phyloP scores from a whole-genome alignment of 2,329 filamentous ascomycete genomes.

The Periconia sp. region DNA sequence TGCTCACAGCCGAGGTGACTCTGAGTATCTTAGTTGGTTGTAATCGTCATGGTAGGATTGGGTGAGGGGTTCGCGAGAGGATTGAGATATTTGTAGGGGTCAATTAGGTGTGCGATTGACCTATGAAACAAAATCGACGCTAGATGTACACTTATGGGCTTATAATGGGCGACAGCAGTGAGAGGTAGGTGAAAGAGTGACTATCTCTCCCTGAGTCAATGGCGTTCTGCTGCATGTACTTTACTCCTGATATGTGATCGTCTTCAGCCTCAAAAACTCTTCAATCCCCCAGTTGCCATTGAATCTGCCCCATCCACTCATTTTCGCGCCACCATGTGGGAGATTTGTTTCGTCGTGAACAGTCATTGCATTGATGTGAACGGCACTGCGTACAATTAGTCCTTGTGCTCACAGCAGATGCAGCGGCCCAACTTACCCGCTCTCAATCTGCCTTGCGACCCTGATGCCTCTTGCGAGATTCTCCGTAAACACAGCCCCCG shows the following conservation, averaged over 20 bases:
- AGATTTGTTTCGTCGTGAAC: conserved; percentile 57
- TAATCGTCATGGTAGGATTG: too few relatives aligned
- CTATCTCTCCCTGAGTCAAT: too few relatives aligned
- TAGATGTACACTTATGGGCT: too few relatives aligned
- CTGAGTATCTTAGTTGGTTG: too few relatives aligned
- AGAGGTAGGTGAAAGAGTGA: too few relatives aligned
- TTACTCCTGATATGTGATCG: conserved; percentile 49
- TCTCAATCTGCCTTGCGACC: conserved; percentile 58
- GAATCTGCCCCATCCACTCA: conserved; percentile 57
- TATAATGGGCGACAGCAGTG: too few relatives aligned
- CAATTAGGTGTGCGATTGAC: too few relatives aligned
- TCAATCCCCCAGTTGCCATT: conserved; percentile 54
- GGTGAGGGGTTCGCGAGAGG: too few relatives aligned
- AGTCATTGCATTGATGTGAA: conserved; percentile 60
- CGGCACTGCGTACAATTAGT: conserved; percentile 39
- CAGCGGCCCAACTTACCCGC: conserved; percentile 53
- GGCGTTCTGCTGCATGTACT: too few relatives aligned
- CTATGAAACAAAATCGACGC: too few relatives aligned
- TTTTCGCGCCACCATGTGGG: conserved; percentile 58
- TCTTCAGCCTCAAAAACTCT: conserved; percentile 54
- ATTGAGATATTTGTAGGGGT: too few relatives aligned
- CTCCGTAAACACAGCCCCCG: conserved; percentile 73
- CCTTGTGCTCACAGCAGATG: not conserved
- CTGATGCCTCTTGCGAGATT: conserved; percentile 60
- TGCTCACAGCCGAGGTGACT: too few relatives aligned